phyloP scores from a whole-genome alignment of 805 yeast species.

The Metschnikowia orientalis region DNA sequence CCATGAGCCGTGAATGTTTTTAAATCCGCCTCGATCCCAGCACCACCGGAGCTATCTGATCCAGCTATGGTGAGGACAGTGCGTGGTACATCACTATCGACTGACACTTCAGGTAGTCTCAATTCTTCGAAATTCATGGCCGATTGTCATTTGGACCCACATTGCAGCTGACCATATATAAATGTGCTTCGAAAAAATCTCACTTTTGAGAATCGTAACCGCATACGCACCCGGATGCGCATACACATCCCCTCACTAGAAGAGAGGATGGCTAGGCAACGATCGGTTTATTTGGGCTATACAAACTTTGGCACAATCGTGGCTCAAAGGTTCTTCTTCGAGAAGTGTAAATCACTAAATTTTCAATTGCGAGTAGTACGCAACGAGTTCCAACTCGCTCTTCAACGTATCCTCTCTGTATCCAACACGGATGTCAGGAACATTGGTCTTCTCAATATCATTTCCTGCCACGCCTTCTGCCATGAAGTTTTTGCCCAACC shows the following conservation, averaged over 20 bases:
- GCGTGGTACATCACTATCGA: slow-evolving; percentile 13
- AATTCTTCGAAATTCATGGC: too few species aligned
- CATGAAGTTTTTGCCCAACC: slow-evolving; percentile 74
- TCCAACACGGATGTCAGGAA: slow-evolving; percentile 81
- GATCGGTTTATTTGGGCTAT: too few species aligned
- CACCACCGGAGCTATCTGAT: slow-evolving; percentile 85
- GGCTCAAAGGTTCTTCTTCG: too few species aligned
- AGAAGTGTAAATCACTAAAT: too few species aligned
- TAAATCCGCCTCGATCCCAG: slow-evolving; percentile 86
- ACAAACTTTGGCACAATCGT: too few species aligned
- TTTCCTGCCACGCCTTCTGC: slow-evolving; percentile 70
- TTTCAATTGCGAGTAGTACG: slow-evolving; percentile 44
- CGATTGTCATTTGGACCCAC: too few species aligned
- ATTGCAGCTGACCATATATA: too few species aligned
- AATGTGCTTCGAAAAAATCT: slow-evolving; percentile 8
- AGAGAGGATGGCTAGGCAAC: too few species aligned
- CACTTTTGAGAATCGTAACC: slow-evolving; percentile 8
- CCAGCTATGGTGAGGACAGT: slow-evolving; percentile 52
- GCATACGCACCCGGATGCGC: slow-evolving; percentile 7
- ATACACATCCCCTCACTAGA: neutral
- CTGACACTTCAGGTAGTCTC: too few species aligned
- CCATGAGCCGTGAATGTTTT: slow-evolving; percentile 73
- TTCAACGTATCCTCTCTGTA: slow-evolving; percentile 78
- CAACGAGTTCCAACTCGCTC: slow-evolving; percentile 66
- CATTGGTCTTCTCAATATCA: slow-evolving; percentile 90